Evolutionary conservation across 2,329 filamentous ascomycete genomes (phyloP), one percentile per base, ranked within the genome.

Genomic region (Aspergillus japonicus): DNA sequence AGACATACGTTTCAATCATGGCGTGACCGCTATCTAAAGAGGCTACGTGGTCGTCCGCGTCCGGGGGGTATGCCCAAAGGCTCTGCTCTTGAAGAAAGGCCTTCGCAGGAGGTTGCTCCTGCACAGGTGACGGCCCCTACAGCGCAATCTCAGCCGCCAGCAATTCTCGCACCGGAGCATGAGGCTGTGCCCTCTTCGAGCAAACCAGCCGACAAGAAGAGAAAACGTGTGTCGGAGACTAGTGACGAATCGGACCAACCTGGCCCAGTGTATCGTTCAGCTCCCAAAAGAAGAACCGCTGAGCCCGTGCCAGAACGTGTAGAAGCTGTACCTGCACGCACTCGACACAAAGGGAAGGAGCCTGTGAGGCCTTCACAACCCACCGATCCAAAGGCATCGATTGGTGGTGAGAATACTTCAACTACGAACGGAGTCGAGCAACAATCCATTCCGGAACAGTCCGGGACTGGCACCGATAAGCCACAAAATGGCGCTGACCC

Each of bases 1-100:
- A 67, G 72, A 50, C 80, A 82, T 66, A 75, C 80, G 2, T 82
- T 66, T 64, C 80, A 82, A 66, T 81, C 80, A 33, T 82, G 77
- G 75, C 75, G 80, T 35, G 73, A 79, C 66, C 75, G 80, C n/a
- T 82, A 78, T 63, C 35, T 80, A 14, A 81, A 77, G 61, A 66
- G 62, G 23, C 63, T 81, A 11, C 71, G 73, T 21, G 73, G 73
- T 12, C 69, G 60, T 8, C 69, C 71, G 39, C 73, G 74, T 2
- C 77, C 77, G 19, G 75, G 71, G 14, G 65, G 70, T 31, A 63
- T 53, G 60, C 50, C 57, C 24, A 54, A 56, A 49, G 39, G 14
- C 6, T n/a, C 60, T 21, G 54, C 60, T 35, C 24, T 7, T 1
- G 35, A 23, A 26, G 14, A 49, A n/a, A 10, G 51, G 4, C 50